Evolutionary conservation across 2,329 filamentous ascomycete genomes (phyloP), one percentile per base, ranked within the genome.

Genomic region (Elsinoe necatrix): DNA sequence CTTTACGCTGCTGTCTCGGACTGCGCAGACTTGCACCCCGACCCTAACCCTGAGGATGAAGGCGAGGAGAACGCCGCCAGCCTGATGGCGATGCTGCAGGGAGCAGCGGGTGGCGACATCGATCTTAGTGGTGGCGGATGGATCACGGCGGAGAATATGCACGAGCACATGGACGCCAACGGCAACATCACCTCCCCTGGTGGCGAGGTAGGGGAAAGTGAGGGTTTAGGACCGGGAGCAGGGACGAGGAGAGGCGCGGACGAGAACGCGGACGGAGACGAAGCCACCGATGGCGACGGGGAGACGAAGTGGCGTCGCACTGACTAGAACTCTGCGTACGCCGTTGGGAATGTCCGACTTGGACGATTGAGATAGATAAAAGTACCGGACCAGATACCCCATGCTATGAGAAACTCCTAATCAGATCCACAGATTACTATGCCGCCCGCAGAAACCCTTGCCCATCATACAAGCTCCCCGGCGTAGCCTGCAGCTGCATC

Each of bases 131-230:
- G 86, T 51, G 81, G 81, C 0, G 87, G 87, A 0, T 92, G 87
- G 87, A 90, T 97, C 66, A 97, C 92, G 14, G 87, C 88, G 7
- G 92, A 95, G 57, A 97, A 96, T 65, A 84, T 95, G 68, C 77
- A 86, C 61, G 81, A 95, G 63, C 95, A 83, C 66, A 87, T 93
- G 70, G 87, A 93, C 64, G 83, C 80, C 60, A 80, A 90, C 7
- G 89, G 89, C 2, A 90, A 92, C 66, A 92, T 86, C 80, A 77
- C 80, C 42, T 76, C 80, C 50, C 83, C 84, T 61, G 81, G 80
- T 21, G 67, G 69, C 18, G 74, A 67, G 20, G 76, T 73, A 47
- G 76, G 65, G 1, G 67, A 67, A 20, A 71, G 69, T 12, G 63
- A 62, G 3, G 64, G 42, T 3, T 62, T 68, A 55, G 63, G 68